Evolutionary conservation across 306 rosid species (phyloP).

Genomic region (Trichosanthes truncata): DNA sequence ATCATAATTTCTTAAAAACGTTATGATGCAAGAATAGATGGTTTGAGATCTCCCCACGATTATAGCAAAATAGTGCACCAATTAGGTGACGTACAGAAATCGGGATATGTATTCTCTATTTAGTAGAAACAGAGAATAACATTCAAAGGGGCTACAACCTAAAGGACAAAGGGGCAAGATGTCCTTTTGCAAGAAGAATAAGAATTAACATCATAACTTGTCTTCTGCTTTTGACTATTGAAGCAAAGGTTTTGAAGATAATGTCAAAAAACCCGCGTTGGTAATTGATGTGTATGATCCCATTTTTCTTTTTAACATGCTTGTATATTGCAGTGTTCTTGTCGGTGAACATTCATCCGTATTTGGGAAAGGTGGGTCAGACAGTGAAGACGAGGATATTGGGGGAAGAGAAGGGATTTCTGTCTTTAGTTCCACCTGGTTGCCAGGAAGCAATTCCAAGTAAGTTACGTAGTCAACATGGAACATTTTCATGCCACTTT

Average conservation of each 20-base stretch:
- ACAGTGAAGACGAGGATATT: conserved; percentile 42
- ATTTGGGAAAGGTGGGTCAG: conserved; percentile 42
- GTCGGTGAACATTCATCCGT: conserved; percentile 64
- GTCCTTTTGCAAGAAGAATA: neutral
- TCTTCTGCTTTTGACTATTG: neutral
- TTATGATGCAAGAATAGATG: too few species aligned
- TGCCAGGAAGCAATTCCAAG: conserved; percentile 67
- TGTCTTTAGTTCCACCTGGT: conserved; percentile 76
- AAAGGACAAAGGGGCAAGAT: neutral
- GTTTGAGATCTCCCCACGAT: neutral
- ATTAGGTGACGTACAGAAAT: neutral
- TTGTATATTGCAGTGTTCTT: conserved; percentile 43
- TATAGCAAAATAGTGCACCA: neutral
- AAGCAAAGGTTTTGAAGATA: neutral
- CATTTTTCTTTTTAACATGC: neutral
- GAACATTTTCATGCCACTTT: neutral
- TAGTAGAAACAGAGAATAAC: neutral
- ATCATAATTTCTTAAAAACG: neutral
- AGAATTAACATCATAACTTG: neutral
- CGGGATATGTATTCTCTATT: neutral
- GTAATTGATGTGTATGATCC: neutral
- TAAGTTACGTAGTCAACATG: conserved; percentile 10
- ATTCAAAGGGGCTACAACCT: neutral
- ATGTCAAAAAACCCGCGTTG: neutral
- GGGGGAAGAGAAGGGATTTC: conserved; percentile 41